Evolutionary conservation across 305 asterid species (phyloP).

Genomic region (Solanum aculeatissimum): DNA sequence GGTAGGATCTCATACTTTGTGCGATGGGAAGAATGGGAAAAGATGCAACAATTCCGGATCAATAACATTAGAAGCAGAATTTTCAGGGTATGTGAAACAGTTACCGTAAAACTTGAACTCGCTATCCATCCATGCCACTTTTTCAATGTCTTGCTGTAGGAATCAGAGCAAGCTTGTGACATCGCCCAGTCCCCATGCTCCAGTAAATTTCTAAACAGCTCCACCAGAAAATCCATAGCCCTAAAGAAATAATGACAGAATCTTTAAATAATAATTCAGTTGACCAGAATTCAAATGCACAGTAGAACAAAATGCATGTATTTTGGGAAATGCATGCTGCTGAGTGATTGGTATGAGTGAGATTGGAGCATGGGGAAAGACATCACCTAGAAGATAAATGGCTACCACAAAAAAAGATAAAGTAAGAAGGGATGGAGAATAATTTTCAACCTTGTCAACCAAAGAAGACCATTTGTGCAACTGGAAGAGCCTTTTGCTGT

Average conservation of each 20-base stretch:
- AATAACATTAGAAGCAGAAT: background rate
- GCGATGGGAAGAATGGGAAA: background rate
- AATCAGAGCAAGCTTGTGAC: constrained; percentile 85
- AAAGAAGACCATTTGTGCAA: constrained; percentile 95
- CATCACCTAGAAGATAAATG: background rate
- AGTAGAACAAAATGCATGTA: background rate
- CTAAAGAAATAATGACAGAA: constrained; percentile 21
- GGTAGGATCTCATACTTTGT: background rate
- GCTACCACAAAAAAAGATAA: background rate
- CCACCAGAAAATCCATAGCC: constrained; percentile 98
- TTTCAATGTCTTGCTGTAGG: constrained; percentile 79
- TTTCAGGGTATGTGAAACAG: background rate
- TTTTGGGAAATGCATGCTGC: background rate
- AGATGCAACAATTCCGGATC: background rate
- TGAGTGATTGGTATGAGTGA: background rate
- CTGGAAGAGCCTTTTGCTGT: constrained; percentile 92
- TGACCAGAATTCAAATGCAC: background rate
- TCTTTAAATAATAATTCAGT: constrained; percentile 1
- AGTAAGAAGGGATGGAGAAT: constrained; percentile 1
- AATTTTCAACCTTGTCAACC: constrained; percentile 79
- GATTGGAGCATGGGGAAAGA: background rate
- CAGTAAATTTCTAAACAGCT: constrained; percentile 57
- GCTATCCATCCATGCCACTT: constrained; percentile 98
- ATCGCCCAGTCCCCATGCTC: constrained; percentile 78
- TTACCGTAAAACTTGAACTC: constrained; percentile 86